phyloP scores from a whole-genome alignment of 768 basidiomycete genomes.

The Boletus rubropictus region DNA sequence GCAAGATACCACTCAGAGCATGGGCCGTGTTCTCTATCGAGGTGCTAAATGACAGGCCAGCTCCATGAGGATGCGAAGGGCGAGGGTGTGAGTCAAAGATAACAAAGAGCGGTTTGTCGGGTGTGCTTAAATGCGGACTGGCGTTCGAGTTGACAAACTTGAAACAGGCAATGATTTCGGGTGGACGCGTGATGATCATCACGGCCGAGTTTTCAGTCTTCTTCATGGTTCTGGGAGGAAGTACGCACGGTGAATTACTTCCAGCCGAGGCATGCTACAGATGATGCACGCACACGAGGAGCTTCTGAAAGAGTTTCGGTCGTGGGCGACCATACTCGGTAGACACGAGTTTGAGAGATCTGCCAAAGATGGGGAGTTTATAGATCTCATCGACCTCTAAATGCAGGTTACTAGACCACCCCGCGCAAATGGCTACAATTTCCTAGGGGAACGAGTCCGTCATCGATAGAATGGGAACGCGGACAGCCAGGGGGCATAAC shows the following conservation, averaged over 20 bases:
- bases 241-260: neutral
- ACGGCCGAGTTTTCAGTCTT: conserved; percentile 21
- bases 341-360: conserved; percentile 32
- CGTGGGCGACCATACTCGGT: conserved; percentile 36
- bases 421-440: conserved; percentile 48
- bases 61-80: conserved; percentile 51
- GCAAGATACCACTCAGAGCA: conserved; percentile 44
- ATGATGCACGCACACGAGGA: conserved; percentile 22
- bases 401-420: conserved; percentile 49
- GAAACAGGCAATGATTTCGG: conserved; percentile 59
- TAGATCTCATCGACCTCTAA: conserved; percentile 55
- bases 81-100: conserved; percentile 68
- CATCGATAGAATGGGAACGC: neutral
- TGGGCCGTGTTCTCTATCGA: conserved; percentile 39
- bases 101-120: conserved; percentile 38
- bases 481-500: neutral
- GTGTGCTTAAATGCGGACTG: neutral
- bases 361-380: conserved; percentile 43
- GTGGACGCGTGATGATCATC: conserved; percentile 62
- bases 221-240: conserved; percentile 21
- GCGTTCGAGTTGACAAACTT: conserved; percentile 20
- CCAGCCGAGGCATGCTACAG: neutral
- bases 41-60: conserved; percentile 51
- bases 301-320: conserved; percentile 32
- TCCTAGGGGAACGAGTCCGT: conserved; percentile 36